phyloP scores from a whole-genome alignment of 768 basidiomycete species.

The Psilocybe tampanensis region DNA sequence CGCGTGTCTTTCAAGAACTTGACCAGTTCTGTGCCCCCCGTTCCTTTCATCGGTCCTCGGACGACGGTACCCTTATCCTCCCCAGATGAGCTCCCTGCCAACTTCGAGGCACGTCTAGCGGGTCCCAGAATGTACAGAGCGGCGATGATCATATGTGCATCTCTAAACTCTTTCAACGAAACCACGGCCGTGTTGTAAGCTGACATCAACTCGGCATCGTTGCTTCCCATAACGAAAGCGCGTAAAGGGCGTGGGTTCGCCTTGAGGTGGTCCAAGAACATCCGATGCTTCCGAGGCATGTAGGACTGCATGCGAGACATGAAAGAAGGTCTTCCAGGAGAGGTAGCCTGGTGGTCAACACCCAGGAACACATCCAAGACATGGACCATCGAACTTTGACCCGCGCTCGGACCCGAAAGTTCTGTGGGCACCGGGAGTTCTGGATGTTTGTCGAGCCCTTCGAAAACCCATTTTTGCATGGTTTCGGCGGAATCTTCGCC shows the following conservation, averaged over 20 bases:
- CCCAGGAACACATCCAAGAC: constrained; percentile 77
- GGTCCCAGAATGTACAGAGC: constrained; percentile 79
- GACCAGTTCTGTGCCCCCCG: constrained; percentile 80
- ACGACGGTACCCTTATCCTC: constrained; percentile 16
- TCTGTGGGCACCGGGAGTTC: constrained; percentile 47
- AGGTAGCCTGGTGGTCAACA: constrained; percentile 51
- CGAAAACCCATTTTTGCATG: constrained; percentile 51
- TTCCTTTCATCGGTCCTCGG: constrained; percentile 55
- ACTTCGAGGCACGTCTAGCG: constrained; percentile 44
- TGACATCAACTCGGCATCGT: constrained; percentile 39
- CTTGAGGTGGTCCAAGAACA: constrained; percentile 71
- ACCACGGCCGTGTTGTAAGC: constrained; percentile 71
- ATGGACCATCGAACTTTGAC: constrained; percentile 81
- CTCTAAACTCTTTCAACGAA: constrained; percentile 75
- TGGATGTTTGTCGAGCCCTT: constrained; percentile 43
- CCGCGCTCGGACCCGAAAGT: constrained; percentile 84
- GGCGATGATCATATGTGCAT: constrained; percentile 79
- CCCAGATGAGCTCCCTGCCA: constrained; percentile 17
- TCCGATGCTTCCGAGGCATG: constrained; percentile 83
- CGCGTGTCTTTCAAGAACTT: constrained; percentile 78
- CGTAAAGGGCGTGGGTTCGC: constrained; percentile 66
- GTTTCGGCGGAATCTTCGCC: constrained; percentile 64
- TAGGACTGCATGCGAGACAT: constrained; percentile 78
- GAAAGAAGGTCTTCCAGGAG: constrained; percentile 44
- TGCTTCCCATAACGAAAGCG: constrained; percentile 44